Evolutionary conservation across 257 asterid species (phyloP), one percentile per base, ranked within the genome.

Genomic region (Euphrasia confusa): DNA sequence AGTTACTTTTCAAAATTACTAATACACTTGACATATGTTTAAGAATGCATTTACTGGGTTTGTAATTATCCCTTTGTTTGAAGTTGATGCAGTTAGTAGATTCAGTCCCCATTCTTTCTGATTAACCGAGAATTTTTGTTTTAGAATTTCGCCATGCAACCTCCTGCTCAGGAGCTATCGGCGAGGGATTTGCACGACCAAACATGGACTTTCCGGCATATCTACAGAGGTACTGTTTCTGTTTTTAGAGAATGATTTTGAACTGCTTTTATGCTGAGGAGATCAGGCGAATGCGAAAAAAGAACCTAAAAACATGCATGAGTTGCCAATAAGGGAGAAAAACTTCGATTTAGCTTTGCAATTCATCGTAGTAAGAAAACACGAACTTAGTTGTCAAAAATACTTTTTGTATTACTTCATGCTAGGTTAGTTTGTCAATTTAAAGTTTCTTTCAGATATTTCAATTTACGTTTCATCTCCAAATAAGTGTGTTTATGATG

Each of bases 91-190:
- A 44, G 15, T 44, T 11, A 13, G 15, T 44, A 44, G 50, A 44
- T 44, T 44, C 2, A 53, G 26, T 8, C 10, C n/a, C 7, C 58
- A 0, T 53, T 70, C 64, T 58, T 60, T 37, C 14, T 10, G 50
- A 14, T 44, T 9, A 44, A 12, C 15, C 3, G 50, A 44, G 3
- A 44, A 13, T 12, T 44, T 65, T 11, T 44, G 14, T 44, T 49
- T 50, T 50, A 88, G 96, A 95, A 88, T 73, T 88, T 83, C 76
- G 72, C 92, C 6, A 81, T 88, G 95, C 95, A 88, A 81, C 96
- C 96, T 61, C 95, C 96, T 35, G 85, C 89, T 70, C 96, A 85
- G 78, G 96, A 88, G 79, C 63, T 88, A 67, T 58, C 75, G 42
- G 91, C 94, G 61, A 77, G 77, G 79, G 96, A 88, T 72, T 70